Percentiles rank a stretch among this genome's conserved stretches.
phyloP scores from a whole-genome alignment of 2,329 filamentous ascomycete species.

The Penicillium sp. region DNA sequence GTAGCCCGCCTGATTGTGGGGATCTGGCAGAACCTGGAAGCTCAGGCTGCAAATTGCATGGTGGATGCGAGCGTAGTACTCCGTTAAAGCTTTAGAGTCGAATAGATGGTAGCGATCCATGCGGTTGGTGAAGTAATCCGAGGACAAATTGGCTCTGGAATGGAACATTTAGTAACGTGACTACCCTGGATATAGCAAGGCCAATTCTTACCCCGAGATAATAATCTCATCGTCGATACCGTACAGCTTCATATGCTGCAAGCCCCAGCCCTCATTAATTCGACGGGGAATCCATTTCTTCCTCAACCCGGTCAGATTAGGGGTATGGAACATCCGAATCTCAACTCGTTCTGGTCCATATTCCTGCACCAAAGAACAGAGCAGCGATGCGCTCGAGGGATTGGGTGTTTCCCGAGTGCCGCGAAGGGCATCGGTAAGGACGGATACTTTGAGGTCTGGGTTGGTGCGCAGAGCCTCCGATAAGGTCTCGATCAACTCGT shows the following conservation, averaged over 20 bases:
- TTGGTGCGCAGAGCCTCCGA: conserved; percentile 69
- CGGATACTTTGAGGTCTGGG: conserved; percentile 71
- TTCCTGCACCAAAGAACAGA: conserved; percentile 75
- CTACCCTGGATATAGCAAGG: not conserved
- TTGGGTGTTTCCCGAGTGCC: conserved; percentile 86
- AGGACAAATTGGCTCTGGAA: conserved; percentile 72
- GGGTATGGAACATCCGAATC: conserved; percentile 96
- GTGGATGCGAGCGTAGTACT: conserved; percentile 78
- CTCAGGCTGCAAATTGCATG: conserved; percentile 71
- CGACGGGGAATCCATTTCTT: conserved; percentile 80
- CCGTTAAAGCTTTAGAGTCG: conserved; percentile 68
- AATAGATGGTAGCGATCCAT: conserved; percentile 95
- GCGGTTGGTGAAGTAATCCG: conserved; percentile 92
- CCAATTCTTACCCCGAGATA: conserved; percentile 65
- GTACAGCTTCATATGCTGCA: conserved; percentile 99
- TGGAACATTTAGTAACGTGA: conserved; percentile 13
- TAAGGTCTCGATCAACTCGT: conserved; percentile 77
- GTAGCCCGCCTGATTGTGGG: conserved; percentile 45
- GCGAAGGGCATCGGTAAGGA: conserved; percentile 84
- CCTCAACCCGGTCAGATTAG: conserved; percentile 79
- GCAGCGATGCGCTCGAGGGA: conserved; percentile 79
- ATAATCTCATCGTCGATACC: conserved; percentile 94
- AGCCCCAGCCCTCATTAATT: conserved; percentile 96
- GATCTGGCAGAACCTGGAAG: conserved; percentile 65
- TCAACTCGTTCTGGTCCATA: conserved; percentile 82